Percentiles rank a stretch among this genome's conserved stretches.
phyloP scores from a whole-genome alignment of 179 eudicot species.

The Actinidia arguta region DNA sequence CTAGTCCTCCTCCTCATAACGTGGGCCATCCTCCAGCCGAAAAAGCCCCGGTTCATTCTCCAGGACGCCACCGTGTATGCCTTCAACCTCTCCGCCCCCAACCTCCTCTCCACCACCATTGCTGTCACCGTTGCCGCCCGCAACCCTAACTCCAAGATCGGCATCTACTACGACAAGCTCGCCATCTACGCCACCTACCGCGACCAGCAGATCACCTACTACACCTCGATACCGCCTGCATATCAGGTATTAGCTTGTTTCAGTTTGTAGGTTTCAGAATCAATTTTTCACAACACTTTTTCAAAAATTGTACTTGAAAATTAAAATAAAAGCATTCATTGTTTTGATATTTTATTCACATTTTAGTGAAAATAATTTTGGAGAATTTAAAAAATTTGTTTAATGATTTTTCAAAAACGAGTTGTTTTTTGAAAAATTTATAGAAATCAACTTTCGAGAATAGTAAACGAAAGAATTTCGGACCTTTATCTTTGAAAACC shows the following conservation, averaged over 20 bases:
- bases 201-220: conserved; percentile 77
- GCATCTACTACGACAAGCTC: conserved; percentile 73
- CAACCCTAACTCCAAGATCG: conserved; percentile 67
- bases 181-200: conserved; percentile 60
- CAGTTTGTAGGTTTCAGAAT: no score
- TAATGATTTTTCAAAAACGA: no score
- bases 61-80: conserved; percentile 79
- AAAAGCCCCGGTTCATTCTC: conserved; percentile 63
- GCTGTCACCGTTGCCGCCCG: conserved; percentile 70
- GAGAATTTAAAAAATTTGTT: no score
- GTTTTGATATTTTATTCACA: no score
- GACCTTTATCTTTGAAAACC: no score
- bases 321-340: no score
- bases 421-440: no score
- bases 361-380: no score
- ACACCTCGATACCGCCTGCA: conserved; percentile 62
- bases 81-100: conserved; percentile 70
- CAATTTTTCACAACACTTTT: no score
- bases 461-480: no score
- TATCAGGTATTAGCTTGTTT: conserved; percentile 42
- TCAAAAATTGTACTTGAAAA: no score
- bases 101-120: conserved; percentile 57
- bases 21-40: conserved; percentile 73
- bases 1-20: conserved; percentile 48
- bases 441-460: no score